Evolutionary conservation across 2,329 filamentous ascomycete species (phyloP), one percentile per base, ranked within the genome.

Genomic region (Alternaria sp.): DNA sequence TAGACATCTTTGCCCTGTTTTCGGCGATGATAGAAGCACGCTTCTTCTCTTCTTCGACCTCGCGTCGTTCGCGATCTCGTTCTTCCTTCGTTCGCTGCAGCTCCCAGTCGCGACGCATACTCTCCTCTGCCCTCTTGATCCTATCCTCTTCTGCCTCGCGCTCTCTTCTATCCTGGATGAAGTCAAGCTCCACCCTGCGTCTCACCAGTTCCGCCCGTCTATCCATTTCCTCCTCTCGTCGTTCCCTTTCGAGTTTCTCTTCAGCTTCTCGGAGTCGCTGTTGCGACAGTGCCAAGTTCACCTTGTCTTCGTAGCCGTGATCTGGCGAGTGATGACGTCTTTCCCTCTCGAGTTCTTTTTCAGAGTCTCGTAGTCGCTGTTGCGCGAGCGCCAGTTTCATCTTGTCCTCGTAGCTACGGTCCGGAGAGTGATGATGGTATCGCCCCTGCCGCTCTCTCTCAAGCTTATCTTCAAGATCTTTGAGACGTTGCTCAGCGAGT

Each of bases 21-120:
- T 79, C 77, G 11, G 67, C 68, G 40, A 80, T 62, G 56, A 81
- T 75, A 36, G 73, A 76, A 52, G 81, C 75, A 40, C 71, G 74
- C 65, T 82, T 78, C 59, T 78, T 67, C 75, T 78, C 60, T 80
- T 66, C 79, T 63, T 80, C 76, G 16, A 75, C 67, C 60, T 80
- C 74, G 52, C 76, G 74, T 56, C 76, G 71, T 30, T 81, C 75
- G 46, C 78, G 75, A 10, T 76, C 69, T 20, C 74, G 69, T 16
- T 76, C 73, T 49, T 74, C 76, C 22, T 64, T 63, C 48, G 74
- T 72, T 16, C 61, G 63, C 62, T 72, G 72, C 43, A 77, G 56
- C 60, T 76, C 74, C 66, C 68, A 74, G 36, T 77, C 72, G 57
- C 73, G 69, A 66, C 67, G 72, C 53, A 75, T 63, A 43, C 65